Percentiles rank a stretch among this genome's conserved stretches.
Evolutionary conservation across 164 flowering plant species (phyloP).

Genomic region (Vitis rotundifolia): DNA sequence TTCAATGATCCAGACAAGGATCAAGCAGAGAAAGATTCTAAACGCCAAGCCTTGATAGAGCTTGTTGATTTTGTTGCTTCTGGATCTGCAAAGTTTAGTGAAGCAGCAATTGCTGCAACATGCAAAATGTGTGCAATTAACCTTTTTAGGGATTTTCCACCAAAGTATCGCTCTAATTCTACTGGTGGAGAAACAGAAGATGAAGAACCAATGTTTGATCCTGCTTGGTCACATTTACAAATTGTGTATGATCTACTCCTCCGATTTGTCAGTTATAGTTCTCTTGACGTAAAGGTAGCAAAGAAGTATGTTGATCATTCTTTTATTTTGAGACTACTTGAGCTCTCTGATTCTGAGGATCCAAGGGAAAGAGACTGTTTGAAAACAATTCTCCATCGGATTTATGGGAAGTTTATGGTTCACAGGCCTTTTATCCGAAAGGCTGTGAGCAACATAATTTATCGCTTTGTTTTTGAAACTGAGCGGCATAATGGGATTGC

Average conservation of each 20-base stretch:
- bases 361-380: slow-evolving; percentile 65
- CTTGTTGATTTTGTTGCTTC: slow-evolving; percentile 58
- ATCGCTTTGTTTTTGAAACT: slow-evolving; percentile 61
- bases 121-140: slow-evolving; percentile 60
- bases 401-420: slow-evolving; percentile 67
- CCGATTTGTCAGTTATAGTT: slow-evolving; percentile 32
- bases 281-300: slow-evolving; percentile 51
- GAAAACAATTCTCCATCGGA: slow-evolving; percentile 58
- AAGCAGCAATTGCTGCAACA: slow-evolving; percentile 47
- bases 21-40: slow-evolving; percentile 36
- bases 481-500: slow-evolving; percentile 61
- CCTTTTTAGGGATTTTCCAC: slow-evolving; percentile 57
- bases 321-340: slow-evolving; percentile 50
- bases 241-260: slow-evolving; percentile 58
- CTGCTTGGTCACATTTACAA: slow-evolving; percentile 62
- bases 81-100: slow-evolving; percentile 52
- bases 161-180: slow-evolving; percentile 28
- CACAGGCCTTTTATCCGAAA: slow-evolving; percentile 60
- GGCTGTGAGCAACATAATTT: slow-evolving; percentile 52
- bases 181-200: slow-evolving; percentile 48
- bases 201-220: slow-evolving; percentile 61
- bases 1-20: slow-evolving; percentile 40
- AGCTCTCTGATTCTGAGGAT: slow-evolving; percentile 66
- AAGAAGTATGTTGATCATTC: slow-evolving; percentile 53
- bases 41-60: slow-evolving; percentile 47